Evolutionary conservation across 306 rosid genomes (phyloP), one percentile per base, ranked within the genome.

Genomic region (Vigna angularis): DNA sequence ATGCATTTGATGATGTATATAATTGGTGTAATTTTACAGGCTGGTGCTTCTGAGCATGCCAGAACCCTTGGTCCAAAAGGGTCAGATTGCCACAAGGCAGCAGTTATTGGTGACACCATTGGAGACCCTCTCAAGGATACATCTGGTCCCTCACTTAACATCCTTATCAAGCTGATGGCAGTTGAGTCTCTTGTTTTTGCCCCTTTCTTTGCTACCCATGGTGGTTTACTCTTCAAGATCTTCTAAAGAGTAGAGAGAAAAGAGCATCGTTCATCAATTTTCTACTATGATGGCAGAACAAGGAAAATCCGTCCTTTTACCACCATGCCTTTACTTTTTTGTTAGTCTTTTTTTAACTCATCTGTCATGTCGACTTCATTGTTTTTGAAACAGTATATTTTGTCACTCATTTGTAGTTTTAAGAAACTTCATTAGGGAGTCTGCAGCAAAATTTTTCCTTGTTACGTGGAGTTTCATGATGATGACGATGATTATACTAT

Each of bases 61-160:
- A 89, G 89, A 90, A 85, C 66, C 70, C 96, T 96, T 36, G 99
- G 99, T 70, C 98, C 98, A 3, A 90, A 96, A 71, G 98, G 99
- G 63, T 96, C 98, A 16, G 97, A 90, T 42, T 85, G 90, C 2
- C 98, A 96, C 90, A 91, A 93, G 79, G 99, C 98, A 5, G 97
- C 98, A 47, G 98, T 96, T 40, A 96, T 93, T 32, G 99, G 99
- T 11, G 99, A 93, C 93, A 93, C 99, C 67, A 90, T 95, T 24
- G 99, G 99, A 4, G 99, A 96, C 85, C 99, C 98, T 36, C 87
- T 96, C 3, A 96, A 96, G 86, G 99, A 96, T 53, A 93, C 99
- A 36, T 96, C 98, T 0, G 99, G 98, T 17, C 98, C 99, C 0
- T 96, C 98, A 0, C 94, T 96, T n/a, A 96, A 96, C 94, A 96